phyloP scores from a whole-genome alignment of 371 early-diverging fungal species.

The Parasitella parasitica region DNA sequence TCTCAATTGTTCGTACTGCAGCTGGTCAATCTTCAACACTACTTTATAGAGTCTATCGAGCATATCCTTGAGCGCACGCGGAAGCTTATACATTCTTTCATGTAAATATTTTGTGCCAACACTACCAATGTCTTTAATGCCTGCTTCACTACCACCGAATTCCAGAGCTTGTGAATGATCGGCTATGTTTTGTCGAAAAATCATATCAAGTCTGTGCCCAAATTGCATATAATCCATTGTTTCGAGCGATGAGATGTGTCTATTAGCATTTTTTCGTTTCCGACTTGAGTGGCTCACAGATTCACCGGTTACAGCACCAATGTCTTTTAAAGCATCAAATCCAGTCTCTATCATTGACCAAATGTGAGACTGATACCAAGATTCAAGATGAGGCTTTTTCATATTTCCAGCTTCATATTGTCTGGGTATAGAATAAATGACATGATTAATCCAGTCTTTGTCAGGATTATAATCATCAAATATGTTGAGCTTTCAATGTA shows the following conservation, averaged over 20 bases:
- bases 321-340: background rate
- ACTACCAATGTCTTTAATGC: background rate
- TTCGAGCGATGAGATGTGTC: background rate
- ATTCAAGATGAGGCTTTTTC: background rate
- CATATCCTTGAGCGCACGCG: slow-evolving; percentile 9
- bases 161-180: slow-evolving; percentile 1
- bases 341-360: slow-evolving; percentile 19
- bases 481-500: background rate
- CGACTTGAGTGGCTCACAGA: background rate
- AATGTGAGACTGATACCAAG: slow-evolving; percentile 17
- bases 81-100: slow-evolving; percentile 14
- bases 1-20: background rate
- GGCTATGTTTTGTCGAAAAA: slow-evolving; percentile 9
- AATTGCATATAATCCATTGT: background rate
- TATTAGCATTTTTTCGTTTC: background rate
- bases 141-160: slow-evolving; percentile 17
- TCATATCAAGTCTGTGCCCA: slow-evolving; percentile 3
- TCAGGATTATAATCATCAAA: background rate
- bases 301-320: slow-evolving; percentile 2
- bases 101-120: slow-evolving; percentile 1
- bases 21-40: slow-evolving; percentile 1
- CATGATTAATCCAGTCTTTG: slow-evolving; percentile 7
- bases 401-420: slow-evolving; percentile 19
- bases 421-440: slow-evolving; percentile 4
- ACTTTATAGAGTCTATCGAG: background rate